Base-by-base conservation (phyloP, 495 filamentous ascomycete genomes). In the Xylaria flabelliformis region DNA sequence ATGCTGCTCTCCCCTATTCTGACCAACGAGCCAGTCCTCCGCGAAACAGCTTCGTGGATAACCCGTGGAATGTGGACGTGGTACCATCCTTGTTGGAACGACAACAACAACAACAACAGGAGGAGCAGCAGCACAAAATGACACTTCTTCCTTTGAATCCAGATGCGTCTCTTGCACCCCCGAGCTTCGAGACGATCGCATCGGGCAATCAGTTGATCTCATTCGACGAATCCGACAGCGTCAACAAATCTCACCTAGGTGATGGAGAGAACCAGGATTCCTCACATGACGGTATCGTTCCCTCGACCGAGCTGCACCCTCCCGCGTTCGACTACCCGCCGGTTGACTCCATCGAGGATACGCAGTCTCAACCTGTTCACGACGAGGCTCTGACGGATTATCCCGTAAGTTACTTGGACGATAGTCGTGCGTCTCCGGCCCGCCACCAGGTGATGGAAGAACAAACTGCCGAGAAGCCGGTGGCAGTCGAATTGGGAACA, bases 311-410 rank as follows among this genome's bases (percentile, higher is more conserved):
- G 36, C 36, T 29, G 9, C 29, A 29, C 26, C 64, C 46, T 32
- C 26, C 63, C 32, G 24, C 24, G 32, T 44, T 41, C 44, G 46
- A 29, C 64, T 67, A 72, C 26, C 64, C 62, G 7, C 19, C 64
- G 10, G 34, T 55, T 63, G 64, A 61, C 5, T 4, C 58, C 8
- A n/a, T 53, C 13, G 50, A 62, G 21, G 44, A 69, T 62, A 19
- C 17, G 10, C 36, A 29, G 17, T n/a, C 64, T 32, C 39, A 64
- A 29, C 42, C 26, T 4, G 2, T 44, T 7, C 53, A 73, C 21
- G 46, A 68, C 7, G 64, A 68, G 15, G 64, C 64, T 5, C n/a
- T 55, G 8, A 51, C 63, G 0, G 61, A 72, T 51, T 73, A 73
- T 46, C 71, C 71, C 17, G 2, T 46, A 0, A 53, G 19, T 46